These are phyloP conservation scores for Penicillium simplicissimum DNA, from an alignment of 495 filamentous ascomycete species.

Conservation along the genomic window DNA sequence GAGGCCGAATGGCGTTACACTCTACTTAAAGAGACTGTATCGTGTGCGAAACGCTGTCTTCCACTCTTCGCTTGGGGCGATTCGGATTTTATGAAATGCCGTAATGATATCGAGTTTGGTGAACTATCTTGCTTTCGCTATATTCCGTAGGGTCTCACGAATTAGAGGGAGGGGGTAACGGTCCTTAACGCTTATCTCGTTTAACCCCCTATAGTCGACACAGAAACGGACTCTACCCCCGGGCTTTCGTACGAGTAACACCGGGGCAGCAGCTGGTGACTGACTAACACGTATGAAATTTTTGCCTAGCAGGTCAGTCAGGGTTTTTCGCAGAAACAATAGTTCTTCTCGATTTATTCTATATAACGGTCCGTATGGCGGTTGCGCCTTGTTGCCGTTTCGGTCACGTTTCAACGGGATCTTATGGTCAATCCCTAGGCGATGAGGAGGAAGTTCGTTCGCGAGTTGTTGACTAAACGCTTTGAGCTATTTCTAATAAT, in stretches of 20 bases:
- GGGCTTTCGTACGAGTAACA: neutral
- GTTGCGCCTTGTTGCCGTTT: neutral
- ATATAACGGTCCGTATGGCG: neutral
- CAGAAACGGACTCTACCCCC: neutral
- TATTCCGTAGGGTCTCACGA: neutral
- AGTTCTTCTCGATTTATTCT: conserved; percentile 1
- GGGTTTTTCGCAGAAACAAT: neutral
- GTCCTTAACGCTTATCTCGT: neutral
- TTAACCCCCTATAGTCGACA: neutral
- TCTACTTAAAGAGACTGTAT: neutral
- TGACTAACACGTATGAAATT: neutral
- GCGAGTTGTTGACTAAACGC: too few species aligned
- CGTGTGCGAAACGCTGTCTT: neutral
- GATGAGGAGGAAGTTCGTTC: too few species aligned
- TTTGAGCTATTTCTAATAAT: too few species aligned
- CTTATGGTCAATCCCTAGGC: too few species aligned
- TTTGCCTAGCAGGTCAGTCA: neutral
- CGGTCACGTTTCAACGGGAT: too few species aligned
- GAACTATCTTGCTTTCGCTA: neutral
- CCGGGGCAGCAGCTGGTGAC: neutral
- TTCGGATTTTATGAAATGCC: neutral
- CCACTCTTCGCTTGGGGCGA: neutral
- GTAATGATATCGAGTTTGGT: neutral
- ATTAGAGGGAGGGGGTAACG: neutral
- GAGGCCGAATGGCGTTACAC: neutral